Evolutionary conservation across 2,329 filamentous ascomycete genomes (phyloP).

Genomic region (Arthrobotrys sphaeroides): DNA sequence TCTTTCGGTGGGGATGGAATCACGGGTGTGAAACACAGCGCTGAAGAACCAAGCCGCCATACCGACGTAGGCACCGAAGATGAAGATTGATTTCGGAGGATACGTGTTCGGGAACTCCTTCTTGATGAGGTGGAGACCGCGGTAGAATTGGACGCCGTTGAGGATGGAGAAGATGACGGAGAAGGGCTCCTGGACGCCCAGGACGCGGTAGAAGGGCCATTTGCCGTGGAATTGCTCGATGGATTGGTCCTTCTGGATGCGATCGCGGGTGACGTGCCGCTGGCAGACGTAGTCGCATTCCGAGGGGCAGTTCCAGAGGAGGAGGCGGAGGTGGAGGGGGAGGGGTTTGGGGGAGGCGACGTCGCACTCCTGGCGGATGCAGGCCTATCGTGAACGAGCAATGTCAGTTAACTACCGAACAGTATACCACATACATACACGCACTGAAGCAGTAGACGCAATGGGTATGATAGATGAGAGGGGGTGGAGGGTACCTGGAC

Average conservation of each 20-base stretch:
- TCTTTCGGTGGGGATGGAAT: constrained; percentile 87
- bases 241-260: constrained; percentile 72
- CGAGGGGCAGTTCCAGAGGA: constrained; percentile 89
- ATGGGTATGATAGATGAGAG: background rate
- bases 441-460: too few relatives aligned
- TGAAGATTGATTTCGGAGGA: constrained; percentile 78
- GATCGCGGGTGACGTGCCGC: constrained; percentile 81
- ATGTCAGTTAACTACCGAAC: background rate
- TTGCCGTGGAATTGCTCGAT: constrained; percentile 97
- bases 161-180: constrained; percentile 91
- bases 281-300: constrained; percentile 99
- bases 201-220: constrained; percentile 92
- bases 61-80: constrained; percentile 78
- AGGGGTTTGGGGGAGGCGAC: constrained; percentile 28
- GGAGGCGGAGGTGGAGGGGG: constrained; percentile 79
- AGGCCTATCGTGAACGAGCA: constrained; percentile 5
- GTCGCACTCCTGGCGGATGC: constrained; percentile 48
- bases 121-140: constrained; percentile 77
- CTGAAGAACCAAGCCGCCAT: constrained; percentile 86
- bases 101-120: constrained; percentile 76
- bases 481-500: constrained; percentile 71
- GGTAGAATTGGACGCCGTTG: constrained; percentile 86
- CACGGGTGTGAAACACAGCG: constrained; percentile 90
- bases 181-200: constrained; percentile 94
- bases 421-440: too few relatives aligned